A percentile compares a stretch with the other conserved stretches of the same genome.
Conservation (phyloP, 1,284 basidiomycete genomes). For the Neonothopanus nambi region DNA sequence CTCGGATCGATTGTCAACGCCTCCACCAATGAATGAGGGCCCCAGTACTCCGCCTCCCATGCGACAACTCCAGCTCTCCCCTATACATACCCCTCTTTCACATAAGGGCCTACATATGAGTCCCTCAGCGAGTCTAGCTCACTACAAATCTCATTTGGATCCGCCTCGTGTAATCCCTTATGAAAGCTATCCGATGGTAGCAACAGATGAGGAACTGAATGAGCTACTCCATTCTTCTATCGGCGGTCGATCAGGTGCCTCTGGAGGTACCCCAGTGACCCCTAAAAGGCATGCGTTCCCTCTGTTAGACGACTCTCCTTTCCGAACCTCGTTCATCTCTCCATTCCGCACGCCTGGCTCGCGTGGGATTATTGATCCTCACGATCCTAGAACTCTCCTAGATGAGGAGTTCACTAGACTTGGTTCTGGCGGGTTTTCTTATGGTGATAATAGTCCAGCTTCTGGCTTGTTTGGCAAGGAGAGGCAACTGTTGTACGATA, state of each 20-base stretch:
- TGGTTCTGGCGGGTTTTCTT: conserved; percentile 29
- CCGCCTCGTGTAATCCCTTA: conserved; percentile 47
- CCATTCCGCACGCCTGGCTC: conserved; percentile 62
- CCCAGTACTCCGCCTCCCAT: conserved; percentile 29
- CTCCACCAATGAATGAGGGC: conserved; percentile 33
- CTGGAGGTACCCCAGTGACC: conserved; percentile 45
- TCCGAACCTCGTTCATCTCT: conserved; percentile 54
- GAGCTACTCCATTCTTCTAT: conserved; percentile 56
- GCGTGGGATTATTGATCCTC: conserved; percentile 59
- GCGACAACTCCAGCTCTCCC: conserved; percentile 45
- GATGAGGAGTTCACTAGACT: conserved; percentile 65
- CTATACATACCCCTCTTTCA: conserved; percentile 63
- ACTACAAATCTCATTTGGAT: conserved; percentile 64
- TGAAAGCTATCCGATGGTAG: conserved; percentile 22
- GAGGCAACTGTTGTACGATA: conserved; percentile 53
- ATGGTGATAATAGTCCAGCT: conserved; percentile 52
- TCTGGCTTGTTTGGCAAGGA: conserved; percentile 54
- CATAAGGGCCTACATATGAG: conserved; percentile 69
- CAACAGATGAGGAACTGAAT: conserved; percentile 29
- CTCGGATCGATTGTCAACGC: conserved; percentile 38
- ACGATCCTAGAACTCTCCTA: conserved; percentile 61
- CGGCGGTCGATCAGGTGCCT: conserved; percentile 25
- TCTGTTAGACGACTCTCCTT: conserved; percentile 47
- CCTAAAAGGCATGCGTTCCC: conserved; percentile 54
- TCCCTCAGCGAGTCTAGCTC: conserved; percentile 57